Evolutionary conservation across 2,329 filamentous ascomycete genomes (phyloP), one percentile per base, ranked within the genome.

Genomic region (Didymella keratinophila): DNA sequence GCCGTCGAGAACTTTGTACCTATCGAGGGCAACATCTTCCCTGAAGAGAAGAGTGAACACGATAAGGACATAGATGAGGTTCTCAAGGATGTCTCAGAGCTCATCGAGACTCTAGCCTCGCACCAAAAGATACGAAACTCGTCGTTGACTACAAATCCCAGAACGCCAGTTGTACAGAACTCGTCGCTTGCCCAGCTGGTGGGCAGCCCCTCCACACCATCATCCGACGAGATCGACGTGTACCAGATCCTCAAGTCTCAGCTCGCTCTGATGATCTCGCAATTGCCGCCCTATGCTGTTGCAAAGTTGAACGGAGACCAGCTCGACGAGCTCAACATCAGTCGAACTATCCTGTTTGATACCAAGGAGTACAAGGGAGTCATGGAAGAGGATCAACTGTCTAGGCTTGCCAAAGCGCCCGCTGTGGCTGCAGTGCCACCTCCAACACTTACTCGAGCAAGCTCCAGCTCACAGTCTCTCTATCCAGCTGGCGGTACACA

Each of bases 271-370:
- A 86, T 96, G 62, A 85, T 96, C 60, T 84, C 89, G 64, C 87
- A 85, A 37, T 79, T 97, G 11, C 93, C 93, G 1, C 93, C 93
- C 1, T 95, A 92, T 71, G 91, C 90, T 1, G 90, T 97, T 23
- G 89, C 93, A 6, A 94, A 95, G 70, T 81, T 97, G 61, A 89
- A 96, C 68, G 92, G 92, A 10, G 90, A 96, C 72, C 90, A 93
- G 74, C 79, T 96, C n/a, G 89, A 89, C 28, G 90, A 93, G 57
- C 81, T 97, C 46, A 89, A 91, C 62, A 89, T 96, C 71, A 94
- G 89, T 78, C 91, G 87, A 44, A 92, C 87, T 72, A 84, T 97
- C 20, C 79, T 92, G 58, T 81, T 96, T 45, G 86, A 90, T 60
- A 87, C 84, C 7, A 87, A 89, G 50, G 87, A 92, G 69, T 91